phyloP scores from a whole-genome alignment of 306 rosid species.

The Medicago arabica region DNA sequence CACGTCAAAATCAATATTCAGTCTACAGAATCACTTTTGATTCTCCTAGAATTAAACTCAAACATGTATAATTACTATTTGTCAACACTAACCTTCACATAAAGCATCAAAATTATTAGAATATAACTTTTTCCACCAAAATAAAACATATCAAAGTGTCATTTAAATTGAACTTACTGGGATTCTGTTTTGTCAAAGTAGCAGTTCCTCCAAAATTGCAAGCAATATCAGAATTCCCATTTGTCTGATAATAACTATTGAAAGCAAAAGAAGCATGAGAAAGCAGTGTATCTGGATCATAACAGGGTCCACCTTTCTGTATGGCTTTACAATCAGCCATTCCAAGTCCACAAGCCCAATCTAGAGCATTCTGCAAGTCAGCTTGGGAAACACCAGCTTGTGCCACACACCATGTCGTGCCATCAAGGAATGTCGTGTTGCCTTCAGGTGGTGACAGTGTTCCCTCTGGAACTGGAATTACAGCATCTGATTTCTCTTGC shows the following conservation, averaged over 20 bases:
- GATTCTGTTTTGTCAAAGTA: constrained; percentile 60
- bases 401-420: constrained; percentile 93
- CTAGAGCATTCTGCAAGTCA: constrained; percentile 89
- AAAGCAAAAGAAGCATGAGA: constrained; percentile 97
- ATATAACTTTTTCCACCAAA: no score
- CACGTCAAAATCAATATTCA: no score
- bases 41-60: not conserved
- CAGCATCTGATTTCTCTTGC: constrained; percentile 69
- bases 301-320: constrained; percentile 70
- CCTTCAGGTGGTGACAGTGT: constrained; percentile 90
- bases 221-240: constrained; percentile 94
- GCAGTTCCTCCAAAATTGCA: constrained; percentile 98
- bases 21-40: not conserved
- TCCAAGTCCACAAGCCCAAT: constrained; percentile 97
- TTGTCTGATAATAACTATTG: constrained; percentile 74
- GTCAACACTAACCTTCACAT: constrained; percentile 21
- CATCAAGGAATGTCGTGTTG: constrained; percentile 88
- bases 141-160: not conserved
- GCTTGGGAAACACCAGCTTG: constrained; percentile 72
- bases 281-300: constrained; percentile 71
- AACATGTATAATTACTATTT: not conserved
- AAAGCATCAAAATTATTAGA: no score
- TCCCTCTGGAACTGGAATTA: constrained; percentile 49
- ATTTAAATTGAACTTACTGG: constrained; percentile 50
- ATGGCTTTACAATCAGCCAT: constrained; percentile 70